phyloP scores from a whole-genome alignment of 2,329 filamentous ascomycete species.

The Scedosporium boydii region DNA sequence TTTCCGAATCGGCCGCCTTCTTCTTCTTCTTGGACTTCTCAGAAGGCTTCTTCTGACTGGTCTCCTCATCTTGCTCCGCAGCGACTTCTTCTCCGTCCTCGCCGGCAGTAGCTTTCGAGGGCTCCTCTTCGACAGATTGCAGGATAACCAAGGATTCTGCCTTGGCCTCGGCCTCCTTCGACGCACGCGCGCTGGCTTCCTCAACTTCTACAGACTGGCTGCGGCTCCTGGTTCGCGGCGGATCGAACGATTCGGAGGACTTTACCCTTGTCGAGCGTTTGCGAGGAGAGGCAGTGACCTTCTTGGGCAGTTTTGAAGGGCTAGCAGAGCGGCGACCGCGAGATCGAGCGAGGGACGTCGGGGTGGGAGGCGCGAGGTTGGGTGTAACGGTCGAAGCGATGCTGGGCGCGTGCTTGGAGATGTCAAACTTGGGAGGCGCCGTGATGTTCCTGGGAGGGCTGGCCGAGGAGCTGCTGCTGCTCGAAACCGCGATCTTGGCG shows the following conservation, averaged over 20 bases:
- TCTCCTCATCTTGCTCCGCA: conserved; percentile 16
- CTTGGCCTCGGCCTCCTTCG: conserved; percentile 2
- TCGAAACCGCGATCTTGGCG: conserved; percentile 55
- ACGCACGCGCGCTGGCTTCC: background rate
- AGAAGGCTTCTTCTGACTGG: conserved; percentile 20
- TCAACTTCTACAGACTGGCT: conserved; percentile 6
- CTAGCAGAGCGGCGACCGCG: conserved; percentile 49
- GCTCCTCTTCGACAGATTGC: conserved; percentile 6
- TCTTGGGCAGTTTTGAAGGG: conserved; percentile 40
- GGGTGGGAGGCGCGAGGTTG: conserved; percentile 37
- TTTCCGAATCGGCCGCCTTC: conserved; percentile 38
- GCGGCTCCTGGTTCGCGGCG: conserved; percentile 4
- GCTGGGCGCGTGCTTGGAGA: conserved; percentile 32
- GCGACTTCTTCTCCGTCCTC: conserved; percentile 21
- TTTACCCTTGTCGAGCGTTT: conserved; percentile 33
- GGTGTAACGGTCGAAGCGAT: background rate
- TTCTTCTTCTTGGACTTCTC: conserved; percentile 29
- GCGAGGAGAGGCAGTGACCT: conserved; percentile 40
- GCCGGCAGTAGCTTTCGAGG: conserved; percentile 28
- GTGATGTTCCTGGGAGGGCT: conserved; percentile 67
- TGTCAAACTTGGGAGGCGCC: conserved; percentile 71
- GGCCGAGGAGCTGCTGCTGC: conserved; percentile 44
- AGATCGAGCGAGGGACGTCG: conserved; percentile 31
- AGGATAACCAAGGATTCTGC: background rate
- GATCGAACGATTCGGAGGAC: conserved; percentile 1